Percentiles rank a stretch among this genome's conserved stretches.
Conservation (phyloP, 345 rosid genomes). For the Streptanthus diversifolius region DNA sequence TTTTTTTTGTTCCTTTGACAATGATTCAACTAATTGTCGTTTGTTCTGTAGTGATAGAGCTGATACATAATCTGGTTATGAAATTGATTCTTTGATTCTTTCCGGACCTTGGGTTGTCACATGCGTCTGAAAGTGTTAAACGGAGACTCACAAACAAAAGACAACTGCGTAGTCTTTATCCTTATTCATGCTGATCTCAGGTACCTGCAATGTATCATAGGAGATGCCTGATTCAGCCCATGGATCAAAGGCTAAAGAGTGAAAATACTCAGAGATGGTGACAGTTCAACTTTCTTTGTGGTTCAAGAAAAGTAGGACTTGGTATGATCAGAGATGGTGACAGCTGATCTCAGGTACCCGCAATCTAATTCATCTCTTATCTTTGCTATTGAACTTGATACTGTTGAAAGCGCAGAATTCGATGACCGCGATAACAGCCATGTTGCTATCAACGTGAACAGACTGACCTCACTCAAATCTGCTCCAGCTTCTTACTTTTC, state of each 20-base stretch:
- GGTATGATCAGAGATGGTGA: too few relatives aligned
- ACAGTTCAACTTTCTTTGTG: not conserved
- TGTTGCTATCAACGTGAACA: conserved; percentile 57
- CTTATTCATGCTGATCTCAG: conserved; percentile 1
- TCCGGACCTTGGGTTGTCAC: too few relatives aligned
- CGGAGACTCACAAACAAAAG: not conserved
- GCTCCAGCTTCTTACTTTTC: conserved; percentile 41
- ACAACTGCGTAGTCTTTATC: not conserved
- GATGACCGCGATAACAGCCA: conserved; percentile 47
- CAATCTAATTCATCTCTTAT: conserved; percentile 55
- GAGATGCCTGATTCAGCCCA: conserved; percentile 14
- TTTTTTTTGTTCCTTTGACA: not conserved
- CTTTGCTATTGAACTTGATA: conserved; percentile 62
- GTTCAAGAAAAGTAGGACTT: conserved; percentile 5
- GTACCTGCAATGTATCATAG: not conserved
- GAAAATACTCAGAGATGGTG: conserved; percentile 2
- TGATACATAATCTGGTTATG: not conserved
- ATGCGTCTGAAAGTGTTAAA: not conserved
- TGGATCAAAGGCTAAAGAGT: not conserved
- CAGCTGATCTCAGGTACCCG: too few relatives aligned
- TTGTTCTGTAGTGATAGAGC: not conserved
- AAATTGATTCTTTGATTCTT: not conserved
- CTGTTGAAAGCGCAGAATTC: conserved; percentile 45
- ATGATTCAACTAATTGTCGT: not conserved
- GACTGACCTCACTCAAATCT: conserved; percentile 37